Conservation (phyloP, 306 rosid species). For the Prinsepia uniflora region DNA sequence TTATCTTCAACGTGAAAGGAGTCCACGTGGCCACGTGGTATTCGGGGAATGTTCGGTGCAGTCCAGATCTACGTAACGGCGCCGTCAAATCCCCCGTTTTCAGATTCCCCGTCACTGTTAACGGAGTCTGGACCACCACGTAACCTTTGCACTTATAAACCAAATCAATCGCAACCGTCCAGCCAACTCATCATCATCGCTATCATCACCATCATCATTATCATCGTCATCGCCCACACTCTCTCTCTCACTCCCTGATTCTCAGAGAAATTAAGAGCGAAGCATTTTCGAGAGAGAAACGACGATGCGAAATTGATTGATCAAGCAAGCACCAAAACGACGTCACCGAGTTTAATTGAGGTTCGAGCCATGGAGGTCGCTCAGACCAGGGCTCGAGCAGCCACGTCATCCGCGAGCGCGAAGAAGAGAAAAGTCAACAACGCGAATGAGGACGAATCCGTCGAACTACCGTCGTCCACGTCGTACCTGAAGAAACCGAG, state of each 20-base stretch:
- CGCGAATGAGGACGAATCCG: conserved; percentile 13
- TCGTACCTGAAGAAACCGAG: conserved; percentile 23
- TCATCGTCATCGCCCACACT: conserved; percentile 11
- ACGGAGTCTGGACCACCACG: conserved; percentile 61
- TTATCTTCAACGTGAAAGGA: background rate
- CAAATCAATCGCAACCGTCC: conserved; percentile 50
- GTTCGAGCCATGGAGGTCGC: conserved; percentile 32
- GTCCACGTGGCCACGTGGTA: conserved; percentile 32
- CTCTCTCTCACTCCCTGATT: conserved; percentile 22
- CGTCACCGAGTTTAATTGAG: conserved; percentile 19
- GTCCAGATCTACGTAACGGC: conserved; percentile 60
- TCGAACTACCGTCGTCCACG: conserved; percentile 34
- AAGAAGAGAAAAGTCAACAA: conserved; percentile 45
- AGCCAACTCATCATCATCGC: conserved; percentile 32
- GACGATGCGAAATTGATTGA: conserved; percentile 30
- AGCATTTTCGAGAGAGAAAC: conserved; percentile 13
- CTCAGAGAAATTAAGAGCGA: background rate
- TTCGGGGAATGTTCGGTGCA: conserved; percentile 33
- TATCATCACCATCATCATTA: conserved; percentile 30
- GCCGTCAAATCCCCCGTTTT: conserved; percentile 86
- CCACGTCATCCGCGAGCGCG: conserved; percentile 7
- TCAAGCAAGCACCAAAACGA: conserved; percentile 3
- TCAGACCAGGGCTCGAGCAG: conserved; percentile 12
- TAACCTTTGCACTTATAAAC: conserved; percentile 32
- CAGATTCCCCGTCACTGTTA: conserved; percentile 66